A percentile compares a stretch with the other conserved stretches of the same genome.
phyloP scores from a whole-genome alignment of 495 filamentous ascomycete genomes.

The Talaromyces wortmannii region DNA sequence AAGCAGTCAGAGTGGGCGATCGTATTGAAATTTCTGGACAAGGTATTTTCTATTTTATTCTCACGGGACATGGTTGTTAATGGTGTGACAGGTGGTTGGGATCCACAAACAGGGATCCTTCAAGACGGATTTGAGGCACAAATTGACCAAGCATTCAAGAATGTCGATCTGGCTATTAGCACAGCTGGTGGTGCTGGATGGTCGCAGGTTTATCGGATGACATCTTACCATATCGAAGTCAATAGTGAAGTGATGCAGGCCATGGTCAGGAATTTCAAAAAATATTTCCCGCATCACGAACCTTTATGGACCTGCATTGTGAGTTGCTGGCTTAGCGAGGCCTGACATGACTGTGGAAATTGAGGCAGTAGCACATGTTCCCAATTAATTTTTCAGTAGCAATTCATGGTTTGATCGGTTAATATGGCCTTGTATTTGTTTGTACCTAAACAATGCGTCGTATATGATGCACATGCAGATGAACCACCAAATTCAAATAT shows the following conservation, averaged over 20 bases:
- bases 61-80: background rate
- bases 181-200: slow-evolving; percentile 50
- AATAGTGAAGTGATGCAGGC: slow-evolving; percentile 29
- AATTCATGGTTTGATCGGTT: background rate
- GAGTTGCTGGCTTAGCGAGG: slow-evolving; percentile 31
- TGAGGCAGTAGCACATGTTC: slow-evolving; percentile 43
- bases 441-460: too few relatives aligned
- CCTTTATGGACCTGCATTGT: slow-evolving; percentile 45
- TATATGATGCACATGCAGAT: background rate
- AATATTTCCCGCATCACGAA: slow-evolving; percentile 42
- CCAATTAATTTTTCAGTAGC: background rate
- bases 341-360: slow-evolving; percentile 50
- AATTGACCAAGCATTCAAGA: slow-evolving; percentile 48
- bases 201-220: slow-evolving; percentile 46
- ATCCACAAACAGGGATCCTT: slow-evolving; percentile 29
- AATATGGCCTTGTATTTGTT: background rate
- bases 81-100: slow-evolving; percentile 39
- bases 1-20: slow-evolving; percentile 47
- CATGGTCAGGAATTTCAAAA: slow-evolving; percentile 39
- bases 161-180: slow-evolving; percentile 40
- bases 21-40: slow-evolving; percentile 48
- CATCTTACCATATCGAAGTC: slow-evolving; percentile 37
- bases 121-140: slow-evolving; percentile 32
- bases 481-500: background rate
- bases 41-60: slow-evolving; percentile 20